Evolutionary conservation across 2,329 filamentous ascomycete species (phyloP).

Genomic region (Venturia asperata): DNA sequence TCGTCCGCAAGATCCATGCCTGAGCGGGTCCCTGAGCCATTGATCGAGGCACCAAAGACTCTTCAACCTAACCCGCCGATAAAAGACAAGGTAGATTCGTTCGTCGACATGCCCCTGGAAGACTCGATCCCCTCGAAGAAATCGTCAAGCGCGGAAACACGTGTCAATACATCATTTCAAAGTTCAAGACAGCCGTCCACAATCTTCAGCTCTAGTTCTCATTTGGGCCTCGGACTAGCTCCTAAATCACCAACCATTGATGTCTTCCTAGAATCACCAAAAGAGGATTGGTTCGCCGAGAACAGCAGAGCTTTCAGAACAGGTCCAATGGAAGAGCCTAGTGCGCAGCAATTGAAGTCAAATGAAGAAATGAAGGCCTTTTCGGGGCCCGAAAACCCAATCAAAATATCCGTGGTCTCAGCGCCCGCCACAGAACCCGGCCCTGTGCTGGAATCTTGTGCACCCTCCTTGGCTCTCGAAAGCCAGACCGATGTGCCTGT

Average conservation of each 20-base stretch:
- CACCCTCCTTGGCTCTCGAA: background rate
- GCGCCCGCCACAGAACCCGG: background rate
- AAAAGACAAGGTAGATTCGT: slow-evolving; percentile 8
- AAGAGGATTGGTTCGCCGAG: background rate
- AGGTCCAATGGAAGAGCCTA: background rate
- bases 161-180: background rate
- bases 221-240: background rate
- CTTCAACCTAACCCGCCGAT: background rate
- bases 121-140: too few species aligned
- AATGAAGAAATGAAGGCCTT: background rate
- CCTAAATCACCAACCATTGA: background rate
- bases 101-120: background rate
- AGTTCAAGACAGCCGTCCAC: background rate
- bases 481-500: background rate
- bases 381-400: background rate
- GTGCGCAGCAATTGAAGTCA: background rate
- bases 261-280: background rate
- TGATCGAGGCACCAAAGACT: background rate
- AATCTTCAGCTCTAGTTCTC: background rate
- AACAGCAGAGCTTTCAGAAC: background rate
- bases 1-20: background rate
- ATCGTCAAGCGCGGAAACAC: background rate
- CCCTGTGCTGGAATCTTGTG: background rate
- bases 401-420: background rate
- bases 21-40: background rate